Percentiles rank a stretch among this genome's conserved stretches.
Evolutionary conservation across 768 basidiomycete species (phyloP).

Genomic region (Mycena vulgaris): DNA sequence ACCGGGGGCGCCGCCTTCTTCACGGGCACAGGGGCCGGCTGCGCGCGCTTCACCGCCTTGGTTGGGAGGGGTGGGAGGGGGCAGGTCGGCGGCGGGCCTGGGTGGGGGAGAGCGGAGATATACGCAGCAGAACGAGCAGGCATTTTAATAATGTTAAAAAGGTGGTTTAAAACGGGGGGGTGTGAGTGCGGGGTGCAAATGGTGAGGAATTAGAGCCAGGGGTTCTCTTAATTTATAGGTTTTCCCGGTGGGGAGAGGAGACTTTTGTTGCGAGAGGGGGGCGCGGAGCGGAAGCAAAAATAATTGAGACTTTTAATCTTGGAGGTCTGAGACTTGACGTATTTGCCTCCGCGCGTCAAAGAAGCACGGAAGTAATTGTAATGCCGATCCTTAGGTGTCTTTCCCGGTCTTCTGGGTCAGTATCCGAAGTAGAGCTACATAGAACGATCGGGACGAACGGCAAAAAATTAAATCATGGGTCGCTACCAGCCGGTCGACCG

Average conservation of each 20-base stretch:
- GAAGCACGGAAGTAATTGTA: neutral
- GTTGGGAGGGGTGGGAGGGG: neutral
- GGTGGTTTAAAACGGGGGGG: neutral
- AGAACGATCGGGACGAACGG: too few relatives aligned
- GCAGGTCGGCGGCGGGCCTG: slow-evolving; percentile 12
- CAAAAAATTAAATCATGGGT: too few relatives aligned
- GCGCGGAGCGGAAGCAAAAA: neutral
- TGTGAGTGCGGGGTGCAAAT: neutral
- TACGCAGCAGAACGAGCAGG: neutral
- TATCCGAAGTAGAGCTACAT: neutral
- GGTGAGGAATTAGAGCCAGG: neutral
- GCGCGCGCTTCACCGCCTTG: neutral
- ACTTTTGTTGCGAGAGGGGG: neutral
- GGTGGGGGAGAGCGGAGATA: neutral
- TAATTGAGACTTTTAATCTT: too few relatives aligned
- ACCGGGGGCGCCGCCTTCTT: neutral
- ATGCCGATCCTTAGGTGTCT: too few relatives aligned
- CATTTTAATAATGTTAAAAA: neutral
- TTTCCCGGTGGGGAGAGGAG: neutral
- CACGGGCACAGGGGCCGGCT: neutral
- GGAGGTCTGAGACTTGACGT: neutral
- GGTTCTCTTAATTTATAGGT: neutral
- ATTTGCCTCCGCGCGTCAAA: neutral
- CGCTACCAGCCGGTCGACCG: too few relatives aligned
- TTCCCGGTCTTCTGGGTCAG: neutral